Conservation (phyloP, 306 rosid species). For the Quercus engelmannii region DNA sequence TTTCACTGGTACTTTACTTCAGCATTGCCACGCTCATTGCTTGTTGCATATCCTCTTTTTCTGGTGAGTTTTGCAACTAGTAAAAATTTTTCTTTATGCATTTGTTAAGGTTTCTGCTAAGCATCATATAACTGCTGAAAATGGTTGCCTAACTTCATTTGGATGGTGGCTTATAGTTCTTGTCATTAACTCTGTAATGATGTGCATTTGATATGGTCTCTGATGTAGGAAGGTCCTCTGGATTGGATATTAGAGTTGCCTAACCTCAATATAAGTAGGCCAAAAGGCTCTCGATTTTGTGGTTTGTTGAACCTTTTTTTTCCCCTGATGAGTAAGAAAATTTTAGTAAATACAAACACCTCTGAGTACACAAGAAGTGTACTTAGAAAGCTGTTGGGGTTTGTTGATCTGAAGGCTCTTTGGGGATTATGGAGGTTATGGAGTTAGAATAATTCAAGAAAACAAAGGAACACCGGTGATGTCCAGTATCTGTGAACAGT, state of each 20-base stretch:
- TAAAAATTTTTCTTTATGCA: neutral
- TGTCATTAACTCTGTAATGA: conserved; percentile 10
- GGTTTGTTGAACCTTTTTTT: too few species aligned
- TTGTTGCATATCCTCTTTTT: conserved; percentile 92
- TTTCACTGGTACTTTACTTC: conserved; percentile 94
- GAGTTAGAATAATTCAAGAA: too few species aligned
- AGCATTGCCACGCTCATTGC: conserved; percentile 85
- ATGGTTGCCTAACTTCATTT: conserved; percentile 1
- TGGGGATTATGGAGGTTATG: too few species aligned
- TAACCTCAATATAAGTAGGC: neutral
- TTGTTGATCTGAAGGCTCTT: too few species aligned
- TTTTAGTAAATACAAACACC: too few species aligned
- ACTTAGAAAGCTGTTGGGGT: too few species aligned
- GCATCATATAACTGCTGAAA: neutral
- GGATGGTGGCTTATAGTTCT: conserved; percentile 6
- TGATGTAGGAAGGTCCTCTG: neutral
- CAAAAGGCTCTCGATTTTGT: too few species aligned
- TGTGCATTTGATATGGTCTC: neutral
- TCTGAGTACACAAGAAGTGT: too few species aligned
- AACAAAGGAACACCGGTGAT: too few species aligned
- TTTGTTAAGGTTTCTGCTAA: neutral
- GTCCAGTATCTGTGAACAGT: neutral
- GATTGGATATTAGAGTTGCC: neutral
- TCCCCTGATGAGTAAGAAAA: too few species aligned
- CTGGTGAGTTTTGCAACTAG: conserved; percentile 44